Conservation (phyloP, 1,284 basidiomycete species). For the Ceratobasidium sp. region DNA sequence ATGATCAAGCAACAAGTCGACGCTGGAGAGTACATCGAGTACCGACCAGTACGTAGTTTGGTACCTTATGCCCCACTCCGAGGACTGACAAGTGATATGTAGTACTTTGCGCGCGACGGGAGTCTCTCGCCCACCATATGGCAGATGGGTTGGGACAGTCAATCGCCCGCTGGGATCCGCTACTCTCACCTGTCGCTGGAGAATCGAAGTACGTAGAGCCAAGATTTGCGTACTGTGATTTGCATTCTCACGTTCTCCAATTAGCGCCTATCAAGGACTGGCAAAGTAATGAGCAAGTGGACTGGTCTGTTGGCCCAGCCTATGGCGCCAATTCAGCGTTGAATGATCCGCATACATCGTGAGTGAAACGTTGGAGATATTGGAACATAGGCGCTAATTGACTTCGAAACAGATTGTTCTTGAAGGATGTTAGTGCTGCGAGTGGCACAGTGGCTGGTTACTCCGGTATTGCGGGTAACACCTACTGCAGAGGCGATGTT, state of each 20-base stretch:
- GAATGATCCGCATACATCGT: conserved; percentile 42
- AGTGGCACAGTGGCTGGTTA: conserved; percentile 2
- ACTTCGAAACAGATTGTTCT: conserved; percentile 15
- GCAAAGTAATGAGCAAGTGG: conserved; percentile 38
- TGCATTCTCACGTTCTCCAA: no score
- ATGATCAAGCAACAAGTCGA: conserved; percentile 45
- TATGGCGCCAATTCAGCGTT: conserved; percentile 38
- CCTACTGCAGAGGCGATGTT: conserved; percentile 31
- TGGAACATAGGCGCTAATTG: neutral
- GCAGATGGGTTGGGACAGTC: conserved; percentile 45
- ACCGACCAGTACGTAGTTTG: conserved; percentile 33
- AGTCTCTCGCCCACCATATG: conserved; percentile 33
- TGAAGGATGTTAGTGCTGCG: conserved; percentile 40
- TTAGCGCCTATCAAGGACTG: conserved; percentile 40
- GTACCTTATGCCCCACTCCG: neutral
- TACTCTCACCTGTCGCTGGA: conserved; percentile 27
- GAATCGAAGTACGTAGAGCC: conserved; percentile 10
- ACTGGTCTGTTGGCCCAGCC: conserved; percentile 24
- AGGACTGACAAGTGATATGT: neutral
- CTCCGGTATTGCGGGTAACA: conserved; percentile 34
- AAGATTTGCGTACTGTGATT: no score
- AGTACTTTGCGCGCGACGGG: conserved; percentile 46
- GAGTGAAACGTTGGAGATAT: neutral
- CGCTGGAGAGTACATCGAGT: conserved; percentile 39
- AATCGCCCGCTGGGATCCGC: conserved; percentile 17